Evolutionary conservation across 1,284 basidiomycete species (phyloP).

Genomic region (Meripilus lineatus): DNA sequence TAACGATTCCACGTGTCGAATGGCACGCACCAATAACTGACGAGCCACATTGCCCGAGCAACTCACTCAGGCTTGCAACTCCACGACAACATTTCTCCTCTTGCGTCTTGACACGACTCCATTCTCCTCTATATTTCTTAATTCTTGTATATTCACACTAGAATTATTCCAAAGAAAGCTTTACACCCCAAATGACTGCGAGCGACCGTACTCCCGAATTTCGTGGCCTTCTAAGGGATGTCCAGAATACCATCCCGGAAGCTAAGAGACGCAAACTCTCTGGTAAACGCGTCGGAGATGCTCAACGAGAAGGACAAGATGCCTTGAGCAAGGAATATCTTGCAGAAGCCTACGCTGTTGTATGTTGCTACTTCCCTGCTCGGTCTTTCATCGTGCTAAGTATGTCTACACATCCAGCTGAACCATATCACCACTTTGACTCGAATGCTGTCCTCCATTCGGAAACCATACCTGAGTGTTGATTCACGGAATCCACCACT

Average conservation of each 20-base stretch:
- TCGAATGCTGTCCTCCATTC: conserved; percentile 64
- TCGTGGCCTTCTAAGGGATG: conserved; percentile 43
- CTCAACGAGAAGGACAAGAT: conserved; percentile 30
- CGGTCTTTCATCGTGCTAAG: not conserved
- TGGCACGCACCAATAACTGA: not conserved
- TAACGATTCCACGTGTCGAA: conserved; percentile 14
- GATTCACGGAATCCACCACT: conserved; percentile 51
- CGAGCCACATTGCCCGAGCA: no score
- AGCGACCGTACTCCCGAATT: conserved; percentile 59
- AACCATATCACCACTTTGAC: conserved; percentile 68
- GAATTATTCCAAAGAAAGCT: not conserved
- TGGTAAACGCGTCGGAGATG: conserved; percentile 29
- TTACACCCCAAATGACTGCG: conserved; percentile 19
- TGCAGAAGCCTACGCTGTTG: conserved; percentile 68
- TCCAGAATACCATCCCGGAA: conserved; percentile 37
- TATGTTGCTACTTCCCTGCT: conserved; percentile 32
- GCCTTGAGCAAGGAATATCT: conserved; percentile 62
- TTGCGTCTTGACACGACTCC: not conserved
- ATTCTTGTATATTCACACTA: conserved; percentile 1
- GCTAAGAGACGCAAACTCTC: conserved; percentile 48
- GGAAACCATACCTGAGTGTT: conserved; percentile 76
- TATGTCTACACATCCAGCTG: conserved; percentile 38
- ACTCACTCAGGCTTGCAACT: no score
- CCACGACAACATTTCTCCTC: not conserved
- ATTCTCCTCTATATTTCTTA: not conserved